Evolutionary conservation across 331 rosid genomes (phyloP).

Genomic region (Acacia concinna): DNA sequence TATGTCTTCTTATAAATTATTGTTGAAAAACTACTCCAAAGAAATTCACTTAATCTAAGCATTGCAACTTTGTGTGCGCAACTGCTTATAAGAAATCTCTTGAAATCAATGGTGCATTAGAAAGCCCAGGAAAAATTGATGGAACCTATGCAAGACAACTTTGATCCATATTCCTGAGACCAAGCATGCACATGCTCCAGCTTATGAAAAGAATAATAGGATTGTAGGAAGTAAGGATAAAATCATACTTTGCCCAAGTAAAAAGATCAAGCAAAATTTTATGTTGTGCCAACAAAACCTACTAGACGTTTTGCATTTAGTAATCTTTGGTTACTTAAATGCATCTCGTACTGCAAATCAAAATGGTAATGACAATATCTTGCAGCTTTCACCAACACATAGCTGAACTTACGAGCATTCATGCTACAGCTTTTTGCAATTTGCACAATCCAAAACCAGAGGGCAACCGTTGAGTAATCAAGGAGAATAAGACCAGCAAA

Average conservation of each 20-base stretch:
- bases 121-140: not conserved
- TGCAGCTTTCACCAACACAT: not conserved
- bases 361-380: not conserved
- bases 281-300: not conserved
- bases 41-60: constrained; percentile 13
- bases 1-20: constrained; percentile 25
- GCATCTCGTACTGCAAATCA: not conserved
- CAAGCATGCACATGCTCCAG: not conserved
- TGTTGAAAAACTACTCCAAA: not conserved
- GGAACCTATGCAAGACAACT: not conserved
- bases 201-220: not conserved
- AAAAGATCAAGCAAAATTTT: not conserved
- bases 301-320: not conserved
- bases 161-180: not conserved
- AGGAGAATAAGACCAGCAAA: not conserved
- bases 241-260: not conserved
- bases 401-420: not conserved
- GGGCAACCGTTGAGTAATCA: not conserved
- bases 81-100: not conserved
- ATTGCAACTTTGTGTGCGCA: not conserved
- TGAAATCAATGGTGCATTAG: not conserved
- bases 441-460: not conserved
- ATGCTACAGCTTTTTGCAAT: not conserved
- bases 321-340: not conserved
- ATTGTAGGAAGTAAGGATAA: not conserved